phyloP scores from a whole-genome alignment of 192 early-diverging fungal species.

The Thamnidium elegans region DNA sequence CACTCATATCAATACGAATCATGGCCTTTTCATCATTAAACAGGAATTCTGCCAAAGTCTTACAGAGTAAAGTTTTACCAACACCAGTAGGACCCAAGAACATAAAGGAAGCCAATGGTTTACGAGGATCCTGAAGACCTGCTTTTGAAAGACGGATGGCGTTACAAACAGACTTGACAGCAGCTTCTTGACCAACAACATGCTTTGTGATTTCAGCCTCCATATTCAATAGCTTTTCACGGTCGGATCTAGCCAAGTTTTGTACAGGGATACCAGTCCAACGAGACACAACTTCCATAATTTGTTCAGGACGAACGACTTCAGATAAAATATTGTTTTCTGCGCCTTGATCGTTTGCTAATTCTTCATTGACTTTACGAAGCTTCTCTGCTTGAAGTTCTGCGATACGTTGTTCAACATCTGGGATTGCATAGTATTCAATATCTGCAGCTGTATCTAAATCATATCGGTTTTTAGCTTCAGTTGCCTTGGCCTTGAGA shows the following conservation, averaged over 20 bases:
- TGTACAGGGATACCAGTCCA: constrained; percentile 98
- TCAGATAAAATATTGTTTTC: constrained; percentile 70
- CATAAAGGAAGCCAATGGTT: constrained; percentile 76
- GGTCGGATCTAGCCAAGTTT: constrained; percentile 80
- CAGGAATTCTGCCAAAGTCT: constrained; percentile 71
- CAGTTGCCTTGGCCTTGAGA: constrained; percentile 79
- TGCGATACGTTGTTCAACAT: constrained; percentile 72
- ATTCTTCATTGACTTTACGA: constrained; percentile 55
- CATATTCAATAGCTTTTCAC: constrained; percentile 80
- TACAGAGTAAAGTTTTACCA: constrained; percentile 79
- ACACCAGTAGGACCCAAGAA: constrained; percentile 85
- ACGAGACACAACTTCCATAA: constrained; percentile 89
- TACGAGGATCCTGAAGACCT: constrained; percentile 67
- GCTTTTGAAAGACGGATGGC: constrained; percentile 77
- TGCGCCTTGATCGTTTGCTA: constrained; percentile 45
- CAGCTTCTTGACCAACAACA: constrained; percentile 79
- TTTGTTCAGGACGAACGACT: constrained; percentile 86
- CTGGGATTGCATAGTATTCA: constrained; percentile 91
- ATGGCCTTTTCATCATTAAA: constrained; percentile 73
- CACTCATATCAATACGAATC: constrained; percentile 78
- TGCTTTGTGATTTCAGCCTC: constrained; percentile 73
- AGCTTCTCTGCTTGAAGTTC: constrained; percentile 66
- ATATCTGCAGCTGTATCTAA: constrained; percentile 89
- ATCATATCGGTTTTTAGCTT: constrained; percentile 83
- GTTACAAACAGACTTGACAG: constrained; percentile 65